These are phyloP conservation scores for Aspergillus sp. DNA, from an alignment of 2,329 filamentous ascomycete species.

Conservation along the genomic window DNA sequence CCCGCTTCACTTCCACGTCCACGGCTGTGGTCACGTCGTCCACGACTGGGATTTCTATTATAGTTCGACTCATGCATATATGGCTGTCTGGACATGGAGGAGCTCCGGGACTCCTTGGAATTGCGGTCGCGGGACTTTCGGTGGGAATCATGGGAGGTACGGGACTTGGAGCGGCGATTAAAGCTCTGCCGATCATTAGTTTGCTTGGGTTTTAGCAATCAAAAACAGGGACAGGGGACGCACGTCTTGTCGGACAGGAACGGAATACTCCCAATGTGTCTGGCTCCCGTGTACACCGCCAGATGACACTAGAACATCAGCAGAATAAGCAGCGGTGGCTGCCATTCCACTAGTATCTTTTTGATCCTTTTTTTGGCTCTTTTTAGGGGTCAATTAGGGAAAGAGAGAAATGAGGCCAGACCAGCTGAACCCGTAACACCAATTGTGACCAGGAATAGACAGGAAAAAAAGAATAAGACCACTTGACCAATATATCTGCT, in stretches of 20 bases:
- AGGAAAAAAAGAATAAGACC: neutral
- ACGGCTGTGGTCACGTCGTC: slow-evolving; percentile 27
- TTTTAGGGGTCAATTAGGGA: neutral
- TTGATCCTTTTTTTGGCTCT: neutral
- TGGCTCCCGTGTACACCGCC: slow-evolving; percentile 24
- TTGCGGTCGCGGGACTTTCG: slow-evolving; percentile 23
- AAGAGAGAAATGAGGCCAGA: slow-evolving; percentile 22
- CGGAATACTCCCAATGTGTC: slow-evolving; percentile 33
- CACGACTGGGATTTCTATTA: slow-evolving; percentile 18
- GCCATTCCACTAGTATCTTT: slow-evolving; percentile 30
- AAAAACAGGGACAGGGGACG: slow-evolving; percentile 10
- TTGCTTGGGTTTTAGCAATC: neutral
- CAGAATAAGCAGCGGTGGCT: slow-evolving; percentile 32
- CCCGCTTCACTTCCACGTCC: slow-evolving; percentile 35
- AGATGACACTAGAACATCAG: slow-evolving; percentile 34
- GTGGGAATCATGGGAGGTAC: slow-evolving; percentile 33
- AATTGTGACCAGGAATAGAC: neutral
- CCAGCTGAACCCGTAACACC: slow-evolving; percentile 26
- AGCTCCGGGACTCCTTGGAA: slow-evolving; percentile 34
- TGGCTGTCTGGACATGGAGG: slow-evolving; percentile 28
- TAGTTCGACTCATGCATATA: slow-evolving; percentile 24
- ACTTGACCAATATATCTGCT: neutral
- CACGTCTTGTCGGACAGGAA: slow-evolving; percentile 31
- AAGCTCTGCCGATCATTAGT: slow-evolving; percentile 19
- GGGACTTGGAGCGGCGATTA: slow-evolving; percentile 24